Conservation (phyloP, 2,329 filamentous ascomycete species). For the Cladophialophora exuberans region DNA sequence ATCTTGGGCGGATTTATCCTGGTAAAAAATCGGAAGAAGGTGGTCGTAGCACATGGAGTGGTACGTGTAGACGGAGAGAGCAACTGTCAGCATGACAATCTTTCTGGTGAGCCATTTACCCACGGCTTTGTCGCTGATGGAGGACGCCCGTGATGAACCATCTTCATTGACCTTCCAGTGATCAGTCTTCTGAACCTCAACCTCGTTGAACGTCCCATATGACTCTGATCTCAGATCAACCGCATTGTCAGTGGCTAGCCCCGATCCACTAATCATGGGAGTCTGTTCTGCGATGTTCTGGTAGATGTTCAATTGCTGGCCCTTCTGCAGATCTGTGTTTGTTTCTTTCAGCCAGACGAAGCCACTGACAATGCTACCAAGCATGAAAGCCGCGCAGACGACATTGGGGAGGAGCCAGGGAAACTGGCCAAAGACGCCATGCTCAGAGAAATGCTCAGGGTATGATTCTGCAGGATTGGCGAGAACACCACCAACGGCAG, state of each 20-base stretch:
- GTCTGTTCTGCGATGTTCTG: constrained; percentile 62
- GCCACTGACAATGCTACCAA: constrained; percentile 79
- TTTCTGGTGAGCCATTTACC: constrained; percentile 61
- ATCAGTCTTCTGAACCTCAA: constrained; percentile 58
- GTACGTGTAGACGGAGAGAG: constrained; percentile 83
- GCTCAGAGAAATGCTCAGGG: constrained; percentile 67
- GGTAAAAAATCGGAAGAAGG: constrained; percentile 87
- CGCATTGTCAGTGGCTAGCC: constrained; percentile 71
- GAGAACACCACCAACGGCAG: constrained; percentile 84
- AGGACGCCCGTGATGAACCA: constrained; percentile 42
- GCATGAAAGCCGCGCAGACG: constrained; percentile 74
- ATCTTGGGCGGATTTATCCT: constrained; percentile 66
- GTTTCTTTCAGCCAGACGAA: constrained; percentile 85
- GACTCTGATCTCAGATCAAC: constrained; percentile 77
- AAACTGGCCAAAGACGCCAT: constrained; percentile 72
- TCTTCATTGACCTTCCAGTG: constrained; percentile 56
- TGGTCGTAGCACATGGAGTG: constrained; percentile 96
- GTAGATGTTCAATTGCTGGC: constrained; percentile 44
- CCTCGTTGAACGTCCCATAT: constrained; percentile 72
- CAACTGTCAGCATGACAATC: constrained; percentile 76
- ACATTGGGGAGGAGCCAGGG: constrained; percentile 91
- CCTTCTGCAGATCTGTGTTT: constrained; percentile 76
- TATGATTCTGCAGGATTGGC: constrained; percentile 76
- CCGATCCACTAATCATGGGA: constrained; percentile 74
- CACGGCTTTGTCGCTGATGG: constrained; percentile 43